Base-by-base conservation (phyloP, 73 alveolate species). In the Loxodes magnus region DNA sequence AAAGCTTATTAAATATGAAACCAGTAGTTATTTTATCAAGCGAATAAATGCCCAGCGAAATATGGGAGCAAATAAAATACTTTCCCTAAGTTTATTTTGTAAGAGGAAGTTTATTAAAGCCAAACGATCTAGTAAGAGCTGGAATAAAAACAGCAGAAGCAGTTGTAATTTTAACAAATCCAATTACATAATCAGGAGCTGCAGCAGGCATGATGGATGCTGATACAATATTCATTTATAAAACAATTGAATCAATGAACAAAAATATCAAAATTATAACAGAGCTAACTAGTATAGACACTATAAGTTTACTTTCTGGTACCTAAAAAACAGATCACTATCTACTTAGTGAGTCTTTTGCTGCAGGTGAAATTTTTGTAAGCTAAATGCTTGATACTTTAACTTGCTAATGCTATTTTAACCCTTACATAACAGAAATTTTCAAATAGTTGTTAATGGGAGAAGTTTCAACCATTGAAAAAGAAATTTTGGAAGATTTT, bases 291-390 rank as follows among this genome's bases (percentile, higher is more conserved):
- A 72, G 87, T 0, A 82, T 83, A 38, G 62, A 87, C 21, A 79
- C 98, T 0, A 69, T 90, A 22, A 61, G 87, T 3, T 90, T 82
- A n/a, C 67, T 56, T 90, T 23, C 53, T 68, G 5, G 63, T 72
- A 7, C 71, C 82, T 2, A 72, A 75, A 6, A 94, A 90, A 69
- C 73, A 53, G 67, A 68, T 30, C 94, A 90, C 5, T 82, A 80
- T 64, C 75, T 79, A 57, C 64, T 68, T 27, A 83, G 94, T 43
- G 87, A 77, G 51, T 90, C 98, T 25, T 90, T 90, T 78, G 98
- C 98, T 0, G 75, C 91, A 26, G 98, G 96, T 3, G 98, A 90
- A 64, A 82, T 90, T 5, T 90, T 73, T 64, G 83, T 90, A 38
- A 74, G 93, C 10, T 58, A 89, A 4, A 67, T 90, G 84, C 68